These are phyloP conservation scores for Syncephalastrum sp. DNA, from an alignment of 371 early-diverging fungal species.

Conservation along the genomic window DNA sequence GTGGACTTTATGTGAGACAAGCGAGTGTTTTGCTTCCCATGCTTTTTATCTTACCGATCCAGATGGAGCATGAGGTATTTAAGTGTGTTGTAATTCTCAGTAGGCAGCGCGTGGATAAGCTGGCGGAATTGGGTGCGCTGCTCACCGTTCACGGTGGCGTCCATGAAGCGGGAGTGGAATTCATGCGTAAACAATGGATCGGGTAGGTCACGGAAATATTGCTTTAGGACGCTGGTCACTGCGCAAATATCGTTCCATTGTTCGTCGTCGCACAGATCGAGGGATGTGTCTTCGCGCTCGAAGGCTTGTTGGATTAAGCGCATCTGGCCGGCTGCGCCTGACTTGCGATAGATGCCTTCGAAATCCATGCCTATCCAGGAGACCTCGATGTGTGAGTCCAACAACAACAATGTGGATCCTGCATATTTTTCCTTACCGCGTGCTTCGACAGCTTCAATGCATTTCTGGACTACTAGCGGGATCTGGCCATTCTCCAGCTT, in stretches of 20 bases:
- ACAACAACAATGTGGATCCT: neutral
- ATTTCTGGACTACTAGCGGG: constrained; percentile 76
- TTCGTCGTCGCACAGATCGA: constrained; percentile 47
- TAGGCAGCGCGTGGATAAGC: constrained; percentile 35
- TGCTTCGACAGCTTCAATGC: constrained; percentile 74
- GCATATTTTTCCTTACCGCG: constrained; percentile 26
- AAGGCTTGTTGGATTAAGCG: constrained; percentile 57
- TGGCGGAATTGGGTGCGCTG: constrained; percentile 12
- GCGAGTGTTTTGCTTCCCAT: too few species aligned
- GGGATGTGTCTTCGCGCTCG: constrained; percentile 39
- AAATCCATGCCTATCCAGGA: constrained; percentile 34
- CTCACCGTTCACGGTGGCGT: constrained; percentile 37
- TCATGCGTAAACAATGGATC: constrained; percentile 87
- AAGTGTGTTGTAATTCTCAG: constrained; percentile 42
- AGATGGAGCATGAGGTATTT: constrained; percentile 21
- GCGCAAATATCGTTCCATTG: constrained; percentile 65
- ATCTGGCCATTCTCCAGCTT: constrained; percentile 40
- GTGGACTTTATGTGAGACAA: neutral
- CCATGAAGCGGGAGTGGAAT: constrained; percentile 73
- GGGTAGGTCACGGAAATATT: constrained; percentile 90
- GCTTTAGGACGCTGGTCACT: constrained; percentile 90
- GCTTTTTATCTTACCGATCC: too few species aligned
- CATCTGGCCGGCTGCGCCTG: constrained; percentile 81
- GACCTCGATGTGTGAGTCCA: neutral
- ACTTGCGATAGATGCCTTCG: constrained; percentile 88